Evolutionary conservation across 257 asterid genomes (phyloP), one percentile per base, ranked within the genome.

Genomic region (Fraxinus anomala): DNA sequence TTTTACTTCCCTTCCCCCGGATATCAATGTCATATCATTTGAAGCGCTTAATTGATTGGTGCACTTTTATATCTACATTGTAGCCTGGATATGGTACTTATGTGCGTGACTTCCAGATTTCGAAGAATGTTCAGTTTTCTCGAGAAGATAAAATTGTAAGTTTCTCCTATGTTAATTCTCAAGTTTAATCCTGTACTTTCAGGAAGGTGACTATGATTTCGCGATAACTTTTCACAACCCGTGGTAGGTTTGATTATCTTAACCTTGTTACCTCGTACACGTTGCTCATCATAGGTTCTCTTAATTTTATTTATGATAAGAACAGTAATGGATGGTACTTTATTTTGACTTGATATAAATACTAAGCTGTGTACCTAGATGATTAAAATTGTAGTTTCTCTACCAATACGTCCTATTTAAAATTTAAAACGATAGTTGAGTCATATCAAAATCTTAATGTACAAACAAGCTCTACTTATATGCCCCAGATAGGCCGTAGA

Each of bases 11-110:
- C 73, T 49, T 31, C 71, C 73, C 61, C 80, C 39, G 37, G 66
- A 54, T 80, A 73, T 72, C 76, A 34, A 65, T 12, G 34, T 40
- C 28, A 10, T 72, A 54, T 51, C 12, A 6, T 76, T 75, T n/a
- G 68, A 42, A 39, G 44, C 26, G 72, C 70, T 84, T 59, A 77
- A 73, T 11, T 37, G 30, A 77, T 65, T 76, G 23, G 76, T 77
- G n/a, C 30, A n/a, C 59, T 39, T 63, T 73, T 81, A 72, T 54
- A 49, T 84, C 78, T 9, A 21, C 39, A 23, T 80, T 92, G 91
- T 84, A 93, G 99, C 89, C 99, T 86, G 98, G 99, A 77, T 93
- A 63, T 77, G 94, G 91, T 63, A 91, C 97, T 76, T 92, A 84
- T 70, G 83, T 92, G 77, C 85, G 80, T 77, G 98, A 91, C 86